Evolutionary conservation across 768 basidiomycete species (phyloP).

Genomic region (Gymnopilus dilepis): DNA sequence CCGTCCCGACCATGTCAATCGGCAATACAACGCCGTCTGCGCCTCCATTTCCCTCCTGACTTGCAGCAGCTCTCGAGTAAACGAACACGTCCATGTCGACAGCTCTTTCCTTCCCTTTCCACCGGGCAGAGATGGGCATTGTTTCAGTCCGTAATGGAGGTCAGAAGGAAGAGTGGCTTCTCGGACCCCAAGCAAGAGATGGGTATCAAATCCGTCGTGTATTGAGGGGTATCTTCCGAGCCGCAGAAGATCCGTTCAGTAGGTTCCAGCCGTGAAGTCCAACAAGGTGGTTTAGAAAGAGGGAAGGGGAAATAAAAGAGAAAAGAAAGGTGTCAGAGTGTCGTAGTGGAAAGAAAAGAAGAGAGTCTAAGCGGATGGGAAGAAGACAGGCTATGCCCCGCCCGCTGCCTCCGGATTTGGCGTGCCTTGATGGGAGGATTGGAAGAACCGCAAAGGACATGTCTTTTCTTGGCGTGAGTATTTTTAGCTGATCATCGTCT

Average conservation of each 20-base stretch:
- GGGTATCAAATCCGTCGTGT: background rate
- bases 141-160: background rate
- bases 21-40: slow-evolving; percentile 61
- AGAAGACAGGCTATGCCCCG: background rate
- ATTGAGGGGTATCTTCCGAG: background rate
- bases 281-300: background rate
- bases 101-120: slow-evolving; percentile 30
- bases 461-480: background rate
- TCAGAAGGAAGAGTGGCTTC: background rate
- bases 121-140: slow-evolving; percentile 1
- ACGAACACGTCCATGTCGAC: background rate
- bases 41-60: slow-evolving; percentile 49
- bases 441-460: background rate
- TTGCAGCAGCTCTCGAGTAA: background rate
- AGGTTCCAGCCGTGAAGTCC: slow-evolving; percentile 2
- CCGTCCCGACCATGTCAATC: slow-evolving; percentile 57
- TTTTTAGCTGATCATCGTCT: background rate
- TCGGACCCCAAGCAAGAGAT: background rate
- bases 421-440: slow-evolving; percentile 6
- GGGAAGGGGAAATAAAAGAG: background rate
- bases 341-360: background rate
- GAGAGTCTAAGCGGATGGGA: background rate
- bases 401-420: slow-evolving; percentile 4
- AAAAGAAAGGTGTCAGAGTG: background rate
- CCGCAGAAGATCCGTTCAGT: background rate